Evolutionary conservation across 2,329 filamentous ascomycete species (phyloP).

Genomic region (Mariannaea elegans): DNA sequence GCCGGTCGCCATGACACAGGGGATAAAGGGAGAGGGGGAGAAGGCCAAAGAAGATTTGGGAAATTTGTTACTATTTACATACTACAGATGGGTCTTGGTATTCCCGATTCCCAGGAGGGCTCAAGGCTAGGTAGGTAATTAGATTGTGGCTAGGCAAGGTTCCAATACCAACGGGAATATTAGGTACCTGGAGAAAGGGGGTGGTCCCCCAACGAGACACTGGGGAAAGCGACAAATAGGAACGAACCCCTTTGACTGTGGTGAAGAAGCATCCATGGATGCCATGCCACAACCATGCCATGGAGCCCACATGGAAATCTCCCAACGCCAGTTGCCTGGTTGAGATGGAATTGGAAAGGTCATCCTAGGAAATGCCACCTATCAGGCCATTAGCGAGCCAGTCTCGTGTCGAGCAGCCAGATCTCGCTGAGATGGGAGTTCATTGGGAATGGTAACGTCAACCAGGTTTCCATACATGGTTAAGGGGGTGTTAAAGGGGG

Average conservation of each 20-base stretch:
- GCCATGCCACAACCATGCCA: slow-evolving; percentile 8
- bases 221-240: neutral
- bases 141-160: neutral
- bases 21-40: slow-evolving; percentile 3
- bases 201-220: no score
- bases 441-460: neutral
- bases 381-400: slow-evolving; percentile 27
- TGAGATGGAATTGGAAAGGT: slow-evolving; percentile 14
- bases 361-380: slow-evolving; percentile 20
- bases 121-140: neutral
- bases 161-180: neutral
- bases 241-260: neutral
- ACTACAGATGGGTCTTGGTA: neutral
- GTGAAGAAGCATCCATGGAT: neutral
- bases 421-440: slow-evolving; percentile 21
- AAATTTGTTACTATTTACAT: neutral
- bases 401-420: slow-evolving; percentile 21
- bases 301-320: slow-evolving; percentile 13
- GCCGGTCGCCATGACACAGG: neutral
- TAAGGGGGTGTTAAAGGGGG: neutral
- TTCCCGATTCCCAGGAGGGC: neutral
- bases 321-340: slow-evolving; percentile 1
- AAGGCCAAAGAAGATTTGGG: neutral
- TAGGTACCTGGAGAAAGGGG: neutral
- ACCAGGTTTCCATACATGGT: neutral